These are phyloP conservation scores for Aquilaria yunnanensis DNA, from an alignment of 345 rosid genomes.

Conservation along the genomic window DNA sequence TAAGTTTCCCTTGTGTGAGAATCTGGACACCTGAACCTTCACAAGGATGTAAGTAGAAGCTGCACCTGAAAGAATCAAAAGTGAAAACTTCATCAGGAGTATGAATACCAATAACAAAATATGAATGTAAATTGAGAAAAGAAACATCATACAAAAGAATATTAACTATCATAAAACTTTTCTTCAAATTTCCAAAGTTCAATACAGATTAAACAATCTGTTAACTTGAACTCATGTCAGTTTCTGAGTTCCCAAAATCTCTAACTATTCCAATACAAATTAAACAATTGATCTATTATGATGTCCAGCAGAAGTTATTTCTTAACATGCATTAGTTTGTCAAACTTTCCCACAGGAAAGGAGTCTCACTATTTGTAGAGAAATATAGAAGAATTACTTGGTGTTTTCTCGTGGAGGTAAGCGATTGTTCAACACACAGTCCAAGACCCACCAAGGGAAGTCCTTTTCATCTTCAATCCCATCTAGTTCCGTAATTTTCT, in stretches of 20 bases:
- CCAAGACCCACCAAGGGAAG: conserved; percentile 94
- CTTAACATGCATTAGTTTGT: too few relatives aligned
- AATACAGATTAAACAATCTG: too few relatives aligned
- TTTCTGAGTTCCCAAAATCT: too few relatives aligned
- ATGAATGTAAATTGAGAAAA: too few relatives aligned
- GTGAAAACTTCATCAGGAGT: neutral
- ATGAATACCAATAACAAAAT: too few relatives aligned
- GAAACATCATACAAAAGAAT: too few relatives aligned
- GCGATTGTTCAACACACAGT: conserved; percentile 84
- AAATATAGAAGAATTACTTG: conserved; percentile 45
- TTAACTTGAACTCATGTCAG: too few relatives aligned
- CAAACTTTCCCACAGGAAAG: neutral
- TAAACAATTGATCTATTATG: too few relatives aligned
- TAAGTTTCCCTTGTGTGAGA: conserved; percentile 91
- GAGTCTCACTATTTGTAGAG: conserved; percentile 4
- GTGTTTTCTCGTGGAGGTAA: conserved; percentile 88
- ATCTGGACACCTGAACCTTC: conserved; percentile 86
- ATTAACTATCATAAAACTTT: too few relatives aligned
- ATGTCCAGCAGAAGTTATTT: too few relatives aligned
- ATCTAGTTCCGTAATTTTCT: conserved; percentile 76
- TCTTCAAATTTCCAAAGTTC: too few relatives aligned
- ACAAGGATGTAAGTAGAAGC: conserved; percentile 92
- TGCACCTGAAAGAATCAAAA: conserved; percentile 56
- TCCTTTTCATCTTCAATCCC: conserved; percentile 97
- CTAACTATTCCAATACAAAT: too few relatives aligned